phyloP scores from a whole-genome alignment of 2,329 filamentous ascomycete species.

The Polychaeton citri region DNA sequence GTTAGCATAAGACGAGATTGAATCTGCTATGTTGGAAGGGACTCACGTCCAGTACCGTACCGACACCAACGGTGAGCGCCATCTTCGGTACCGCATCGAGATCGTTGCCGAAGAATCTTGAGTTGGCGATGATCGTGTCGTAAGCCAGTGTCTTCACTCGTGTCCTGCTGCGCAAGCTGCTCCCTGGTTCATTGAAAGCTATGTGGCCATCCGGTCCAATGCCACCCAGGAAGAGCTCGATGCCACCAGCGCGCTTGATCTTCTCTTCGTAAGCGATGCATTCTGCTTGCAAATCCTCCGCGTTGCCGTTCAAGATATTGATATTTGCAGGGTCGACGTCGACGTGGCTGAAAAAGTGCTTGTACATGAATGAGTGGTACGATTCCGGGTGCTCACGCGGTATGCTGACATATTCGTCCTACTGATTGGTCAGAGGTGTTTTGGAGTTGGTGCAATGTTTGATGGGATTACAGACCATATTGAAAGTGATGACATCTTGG shows the following conservation, averaged over 20 bases:
- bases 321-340: constrained; percentile 72
- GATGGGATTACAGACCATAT: constrained; percentile 50
- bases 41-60: constrained; percentile 59
- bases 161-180: constrained; percentile 62
- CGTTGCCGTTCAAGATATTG: constrained; percentile 73
- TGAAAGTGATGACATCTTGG: constrained; percentile 80
- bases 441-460: neutral
- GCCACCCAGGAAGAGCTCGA: constrained; percentile 74
- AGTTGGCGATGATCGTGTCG: constrained; percentile 77
- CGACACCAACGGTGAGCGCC: constrained; percentile 73
- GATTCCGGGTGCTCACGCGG: constrained; percentile 72
- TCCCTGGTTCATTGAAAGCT: constrained; percentile 82
- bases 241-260: constrained; percentile 61
- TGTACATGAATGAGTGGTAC: constrained; percentile 91
- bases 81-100: constrained; percentile 62
- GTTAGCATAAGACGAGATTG: neutral
- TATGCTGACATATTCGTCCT: constrained; percentile 80
- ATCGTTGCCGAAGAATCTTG: constrained; percentile 68
- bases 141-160: constrained; percentile 78
- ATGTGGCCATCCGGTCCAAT: constrained; percentile 81
- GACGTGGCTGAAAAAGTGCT: constrained; percentile 76
- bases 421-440: constrained; percentile 3
- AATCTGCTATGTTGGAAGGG: no score
- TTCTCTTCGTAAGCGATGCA: constrained; percentile 68
- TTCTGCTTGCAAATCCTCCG: constrained; percentile 59